Evolutionary conservation across 2,329 filamentous ascomycete genomes (phyloP).

Genomic region (Venturia effusa): DNA sequence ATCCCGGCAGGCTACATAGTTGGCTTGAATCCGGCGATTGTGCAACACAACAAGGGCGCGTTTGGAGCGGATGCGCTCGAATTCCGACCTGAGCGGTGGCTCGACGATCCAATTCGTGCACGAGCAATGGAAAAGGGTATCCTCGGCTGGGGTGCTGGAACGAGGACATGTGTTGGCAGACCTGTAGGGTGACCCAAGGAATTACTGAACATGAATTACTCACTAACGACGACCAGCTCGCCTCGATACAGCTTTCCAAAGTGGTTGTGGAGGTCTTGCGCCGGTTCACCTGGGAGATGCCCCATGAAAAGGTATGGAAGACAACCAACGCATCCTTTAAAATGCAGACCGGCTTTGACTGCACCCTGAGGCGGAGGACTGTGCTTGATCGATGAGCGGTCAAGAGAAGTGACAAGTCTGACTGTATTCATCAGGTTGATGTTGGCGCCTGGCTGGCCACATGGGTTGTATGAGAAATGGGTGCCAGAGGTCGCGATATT

Average conservation of each 20-base stretch:
- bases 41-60: constrained; percentile 20
- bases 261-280: background rate
- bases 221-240: background rate
- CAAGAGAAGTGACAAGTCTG: too few species aligned
- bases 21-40: constrained; percentile 21
- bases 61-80: constrained; percentile 20
- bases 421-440: too few species aligned
- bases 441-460: too few species aligned
- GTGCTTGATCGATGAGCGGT: too few species aligned
- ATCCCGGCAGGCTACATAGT: constrained; percentile 16
- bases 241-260: background rate
- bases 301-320: background rate
- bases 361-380: background rate
- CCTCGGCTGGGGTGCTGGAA: constrained; percentile 38
- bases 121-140: background rate
- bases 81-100: constrained; percentile 24
- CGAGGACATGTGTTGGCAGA: constrained; percentile 35
- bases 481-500: too few species aligned
- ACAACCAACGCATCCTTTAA: background rate
- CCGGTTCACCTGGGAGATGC: background rate
- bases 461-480: too few species aligned
- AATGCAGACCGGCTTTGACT: background rate
- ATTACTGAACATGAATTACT: too few species aligned
- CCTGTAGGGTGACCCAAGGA: background rate
- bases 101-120: constrained; percentile 17